Evolutionary conservation across 306 rosid species (phyloP).

Genomic region (Cucurbita argyrosperma): DNA sequence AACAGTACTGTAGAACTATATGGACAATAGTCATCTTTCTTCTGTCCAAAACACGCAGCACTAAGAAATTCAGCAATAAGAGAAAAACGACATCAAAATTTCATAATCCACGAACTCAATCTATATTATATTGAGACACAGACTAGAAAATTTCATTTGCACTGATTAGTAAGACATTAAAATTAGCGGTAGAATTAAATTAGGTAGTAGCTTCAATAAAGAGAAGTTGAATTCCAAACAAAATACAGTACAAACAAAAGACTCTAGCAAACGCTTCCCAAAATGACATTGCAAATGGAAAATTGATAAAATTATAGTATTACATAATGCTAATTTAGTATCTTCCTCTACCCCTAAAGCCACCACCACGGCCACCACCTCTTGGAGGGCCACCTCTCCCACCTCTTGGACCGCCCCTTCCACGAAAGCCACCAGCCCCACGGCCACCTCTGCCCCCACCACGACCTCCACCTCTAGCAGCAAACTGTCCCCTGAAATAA

Average conservation of each 20-base stretch:
- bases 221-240: neutral
- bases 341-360: conserved; percentile 90
- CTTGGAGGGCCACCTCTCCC: conserved; percentile 66
- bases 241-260: conserved; percentile 1
- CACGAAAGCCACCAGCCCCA: conserved; percentile 60
- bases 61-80: neutral
- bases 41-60: neutral
- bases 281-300: neutral
- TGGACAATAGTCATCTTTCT: neutral
- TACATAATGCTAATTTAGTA: neutral
- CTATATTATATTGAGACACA: neutral
- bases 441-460: conserved; percentile 47
- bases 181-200: neutral
- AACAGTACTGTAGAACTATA: no score
- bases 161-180: neutral
- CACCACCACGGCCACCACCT: conserved; percentile 66
- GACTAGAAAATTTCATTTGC: neutral
- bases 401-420: conserved; percentile 76
- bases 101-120: neutral
- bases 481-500: conserved; percentile 54
- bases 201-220: neutral
- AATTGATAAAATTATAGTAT: neutral
- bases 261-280: neutral
- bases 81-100: neutral
- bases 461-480: conserved; percentile 37